These are phyloP conservation scores for Clonostachys rhizophaga DNA, from an alignment of 2,329 filamentous ascomycete species.

Conservation along the genomic window DNA sequence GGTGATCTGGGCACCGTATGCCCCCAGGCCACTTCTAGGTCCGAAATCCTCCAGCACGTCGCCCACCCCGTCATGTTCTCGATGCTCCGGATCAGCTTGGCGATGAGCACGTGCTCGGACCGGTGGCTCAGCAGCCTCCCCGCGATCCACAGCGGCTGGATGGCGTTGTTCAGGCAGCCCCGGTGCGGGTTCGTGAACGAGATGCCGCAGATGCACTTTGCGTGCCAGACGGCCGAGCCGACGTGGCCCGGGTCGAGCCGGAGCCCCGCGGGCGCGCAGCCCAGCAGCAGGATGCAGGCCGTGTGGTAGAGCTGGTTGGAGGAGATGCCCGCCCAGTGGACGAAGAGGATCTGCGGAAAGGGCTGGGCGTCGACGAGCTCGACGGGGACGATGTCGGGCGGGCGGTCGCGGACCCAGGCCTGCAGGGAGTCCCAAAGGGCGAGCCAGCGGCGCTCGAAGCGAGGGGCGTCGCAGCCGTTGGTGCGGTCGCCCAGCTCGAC, in stretches of 20 bases:
- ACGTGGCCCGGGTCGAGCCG: constrained; percentile 4
- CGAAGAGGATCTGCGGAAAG: constrained; percentile 47
- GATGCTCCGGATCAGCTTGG: constrained; percentile 41
- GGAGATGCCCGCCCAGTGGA: constrained; percentile 50
- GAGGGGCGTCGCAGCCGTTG: constrained; percentile 32
- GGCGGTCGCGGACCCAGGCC: constrained; percentile 39
- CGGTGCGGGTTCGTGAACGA: constrained; percentile 50
- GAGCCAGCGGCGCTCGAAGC: constrained; percentile 38
- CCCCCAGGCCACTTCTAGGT: constrained; percentile 38
- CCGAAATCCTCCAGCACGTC: constrained; percentile 44
- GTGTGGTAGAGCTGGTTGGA: constrained; percentile 54
- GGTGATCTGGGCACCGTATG: constrained; percentile 17
- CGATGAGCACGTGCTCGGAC: constrained; percentile 30
- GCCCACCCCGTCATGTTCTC: constrained; percentile 49
- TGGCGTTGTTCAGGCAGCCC: constrained; percentile 51
- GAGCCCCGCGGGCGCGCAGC: constrained; percentile 13
- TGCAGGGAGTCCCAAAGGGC: constrained; percentile 44
- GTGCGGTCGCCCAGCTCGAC: constrained; percentile 35
- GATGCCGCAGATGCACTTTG: constrained; percentile 49
- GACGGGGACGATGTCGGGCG: constrained; percentile 38
- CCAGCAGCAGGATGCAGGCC: constrained; percentile 45
- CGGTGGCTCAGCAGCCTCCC: constrained; percentile 47
- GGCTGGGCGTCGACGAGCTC: constrained; percentile 33
- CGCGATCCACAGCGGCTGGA: constrained; percentile 53
- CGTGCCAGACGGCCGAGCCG: constrained; percentile 46